Evolutionary conservation across 306 rosid genomes (phyloP), one percentile per base, ranked within the genome.

Genomic region (Cercis canadensis): DNA sequence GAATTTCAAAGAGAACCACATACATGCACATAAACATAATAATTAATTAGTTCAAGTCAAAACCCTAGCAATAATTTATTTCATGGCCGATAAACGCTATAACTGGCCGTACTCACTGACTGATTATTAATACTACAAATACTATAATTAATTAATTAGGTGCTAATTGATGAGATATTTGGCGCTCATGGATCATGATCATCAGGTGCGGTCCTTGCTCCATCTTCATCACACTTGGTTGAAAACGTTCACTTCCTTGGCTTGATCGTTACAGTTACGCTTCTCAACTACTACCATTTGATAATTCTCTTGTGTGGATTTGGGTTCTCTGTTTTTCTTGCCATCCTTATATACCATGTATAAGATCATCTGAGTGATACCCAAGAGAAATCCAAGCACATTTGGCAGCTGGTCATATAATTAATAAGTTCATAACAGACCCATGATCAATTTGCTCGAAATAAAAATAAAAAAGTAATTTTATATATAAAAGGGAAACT

Each of bases 361-460:
- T 1, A 87, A 72, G 34, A 69, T 79, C 83, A 87, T 83, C 12
- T 89, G 92, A 65, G 77, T 31, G 16, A 81, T 11, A 11, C 96
- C 96, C 40, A 89, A 78, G 6, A 85, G 61, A 51, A 89, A 83
- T 67, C 96, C 92, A 31, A 89, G 64, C 53, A 85, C 81, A 71
- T 89, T 89, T 55, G 92, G 96, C 11, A 87, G 32, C 96, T 87
- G 87, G 72, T 40, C 13, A 58, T 34, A 18, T 47, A 9, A n/a
- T 7, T 8, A 52, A 57, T 41, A 57, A 12, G 16, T 11, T 11
- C 0, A 59, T 5, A 62, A 11, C 15, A 65, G 7, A 50, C 14
- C 34, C 13, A 54, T 54, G 10, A 21, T 69, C 51, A 70, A 56
- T 58, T 65, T 59, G 11, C 19, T 64, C 62, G 39, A 34, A 7